A percentile compares a stretch with the other conserved stretches of the same genome.
Conservation (phyloP, 1,139 yeast genomes). For the Yamadazyma friedrichii region DNA sequence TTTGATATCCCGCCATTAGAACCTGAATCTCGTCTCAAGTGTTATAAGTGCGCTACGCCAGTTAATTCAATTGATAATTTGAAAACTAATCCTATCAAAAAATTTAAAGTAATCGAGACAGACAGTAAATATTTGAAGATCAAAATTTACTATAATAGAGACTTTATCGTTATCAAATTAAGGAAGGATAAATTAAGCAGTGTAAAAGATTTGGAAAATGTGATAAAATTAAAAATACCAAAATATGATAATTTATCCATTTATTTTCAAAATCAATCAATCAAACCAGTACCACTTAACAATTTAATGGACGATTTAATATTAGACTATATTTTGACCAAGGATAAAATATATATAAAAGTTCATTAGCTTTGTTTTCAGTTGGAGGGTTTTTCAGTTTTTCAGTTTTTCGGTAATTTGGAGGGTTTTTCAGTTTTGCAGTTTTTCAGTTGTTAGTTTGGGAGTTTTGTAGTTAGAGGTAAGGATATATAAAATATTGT, state of each 20-base stretch:
- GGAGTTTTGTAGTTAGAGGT: too few species aligned
- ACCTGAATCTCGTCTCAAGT: neutral
- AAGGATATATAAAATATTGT: too few species aligned
- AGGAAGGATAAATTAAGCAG: slow-evolving; percentile 26
- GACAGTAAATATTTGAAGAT: slow-evolving; percentile 16
- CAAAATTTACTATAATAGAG: slow-evolving; percentile 17
- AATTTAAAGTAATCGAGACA: slow-evolving; percentile 3
- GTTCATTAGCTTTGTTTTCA: slow-evolving; percentile 15
- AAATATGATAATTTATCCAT: slow-evolving; percentile 21
- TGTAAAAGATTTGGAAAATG: slow-evolving; percentile 26
- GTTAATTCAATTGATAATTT: too few species aligned
- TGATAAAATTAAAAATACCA: slow-evolving; percentile 22
- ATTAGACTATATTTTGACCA: slow-evolving; percentile 27
- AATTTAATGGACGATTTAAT: slow-evolving; percentile 18
- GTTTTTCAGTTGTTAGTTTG: too few species aligned
- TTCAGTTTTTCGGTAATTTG: neutral
- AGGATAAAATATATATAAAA: slow-evolving; percentile 25
- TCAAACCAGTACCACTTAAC: slow-evolving; percentile 27
- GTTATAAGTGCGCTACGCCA: slow-evolving; percentile 1
- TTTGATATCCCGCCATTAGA: slow-evolving; percentile 12
- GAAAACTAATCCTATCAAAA: neutral
- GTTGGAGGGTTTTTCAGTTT: too few species aligned
- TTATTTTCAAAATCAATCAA: slow-evolving; percentile 23
- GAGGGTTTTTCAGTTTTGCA: slow-evolving; percentile 1
- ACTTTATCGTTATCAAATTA: slow-evolving; percentile 20